phyloP scores from a whole-genome alignment of 495 filamentous ascomycete genomes.

The Penicillium salamii region DNA sequence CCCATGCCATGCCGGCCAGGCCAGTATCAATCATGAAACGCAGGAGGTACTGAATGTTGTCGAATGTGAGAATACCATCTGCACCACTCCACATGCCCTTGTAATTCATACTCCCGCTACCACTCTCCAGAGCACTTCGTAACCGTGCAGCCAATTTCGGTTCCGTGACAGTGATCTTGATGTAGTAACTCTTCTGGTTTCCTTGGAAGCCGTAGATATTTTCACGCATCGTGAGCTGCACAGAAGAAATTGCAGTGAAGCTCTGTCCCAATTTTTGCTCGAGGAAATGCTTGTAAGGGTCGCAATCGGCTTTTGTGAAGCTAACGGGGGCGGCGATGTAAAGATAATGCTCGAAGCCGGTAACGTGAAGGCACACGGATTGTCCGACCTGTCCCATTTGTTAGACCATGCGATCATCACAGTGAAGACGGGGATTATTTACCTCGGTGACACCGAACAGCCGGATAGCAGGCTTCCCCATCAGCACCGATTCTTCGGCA shows the following conservation, averaged over 20 bases:
- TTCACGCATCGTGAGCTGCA: constrained; percentile 76
- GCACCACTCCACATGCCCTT: constrained; percentile 79
- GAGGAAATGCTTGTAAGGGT: constrained; percentile 70
- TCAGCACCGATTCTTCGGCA: constrained; percentile 78
- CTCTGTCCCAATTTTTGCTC: constrained; percentile 68
- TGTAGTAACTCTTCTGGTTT: constrained; percentile 84
- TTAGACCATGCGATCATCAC: background rate
- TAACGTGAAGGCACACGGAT: constrained; percentile 93
- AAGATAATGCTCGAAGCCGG: constrained; percentile 92
- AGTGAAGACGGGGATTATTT: constrained; percentile 1
- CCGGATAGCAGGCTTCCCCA: constrained; percentile 70
- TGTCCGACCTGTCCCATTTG: constrained; percentile 61
- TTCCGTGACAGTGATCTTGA: constrained; percentile 89
- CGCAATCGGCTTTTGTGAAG: constrained; percentile 74
- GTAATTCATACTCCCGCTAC: constrained; percentile 68
- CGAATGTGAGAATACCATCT: constrained; percentile 80
- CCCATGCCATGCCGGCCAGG: constrained; percentile 95
- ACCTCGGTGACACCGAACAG: constrained; percentile 98
- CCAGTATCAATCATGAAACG: constrained; percentile 97
- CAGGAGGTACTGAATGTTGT: constrained; percentile 91
- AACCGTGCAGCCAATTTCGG: constrained; percentile 75
- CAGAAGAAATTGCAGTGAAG: constrained; percentile 63
- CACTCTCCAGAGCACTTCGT: constrained; percentile 66
- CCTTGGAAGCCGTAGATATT: constrained; percentile 92
- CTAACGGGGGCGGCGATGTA: constrained; percentile 85